A percentile compares a stretch with the other conserved stretches of the same genome.
Conservation (phyloP, 108 stramenopile genomes). For the Skeletonema tropicum region DNA sequence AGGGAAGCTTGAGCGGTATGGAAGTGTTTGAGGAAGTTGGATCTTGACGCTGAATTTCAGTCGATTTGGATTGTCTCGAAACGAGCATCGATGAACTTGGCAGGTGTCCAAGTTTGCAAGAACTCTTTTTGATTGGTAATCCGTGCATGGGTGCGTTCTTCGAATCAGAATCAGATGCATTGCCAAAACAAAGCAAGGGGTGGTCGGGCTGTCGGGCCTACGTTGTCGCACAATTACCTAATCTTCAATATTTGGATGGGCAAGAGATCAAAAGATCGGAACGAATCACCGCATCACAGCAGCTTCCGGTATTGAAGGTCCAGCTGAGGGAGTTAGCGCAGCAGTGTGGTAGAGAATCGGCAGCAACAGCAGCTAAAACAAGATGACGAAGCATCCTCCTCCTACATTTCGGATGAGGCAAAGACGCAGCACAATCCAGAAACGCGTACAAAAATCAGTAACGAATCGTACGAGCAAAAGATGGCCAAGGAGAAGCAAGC, state of each 20-base stretch:
- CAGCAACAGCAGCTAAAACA: constrained; percentile 12
- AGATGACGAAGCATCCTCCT: not conserved
- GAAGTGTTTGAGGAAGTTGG: constrained; percentile 91
- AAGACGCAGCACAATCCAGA: constrained; percentile 76
- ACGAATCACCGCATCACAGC: constrained; percentile 64
- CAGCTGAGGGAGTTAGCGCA: constrained; percentile 44
- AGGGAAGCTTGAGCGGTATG: constrained; percentile 26
- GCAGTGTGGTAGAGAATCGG: not conserved
- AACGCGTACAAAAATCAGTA: constrained; percentile 71
- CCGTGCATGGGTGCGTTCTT: constrained; percentile 59
- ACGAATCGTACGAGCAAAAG: constrained; percentile 86
- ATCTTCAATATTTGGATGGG: constrained; percentile 77
- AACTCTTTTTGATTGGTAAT: constrained; percentile 88
- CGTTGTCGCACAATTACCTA: constrained; percentile 71
- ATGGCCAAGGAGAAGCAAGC: constrained; percentile 72
- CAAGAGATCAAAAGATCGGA: constrained; percentile 71
- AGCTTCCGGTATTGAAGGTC: constrained; percentile 54
- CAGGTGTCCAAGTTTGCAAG: constrained; percentile 51
- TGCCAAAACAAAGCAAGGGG: constrained; percentile 9
- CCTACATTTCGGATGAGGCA: constrained; percentile 46
- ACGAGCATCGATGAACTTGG: constrained; percentile 59
- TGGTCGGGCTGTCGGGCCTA: constrained; percentile 67
- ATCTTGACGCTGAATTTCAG: constrained; percentile 90
- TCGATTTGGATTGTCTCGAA: constrained; percentile 77
- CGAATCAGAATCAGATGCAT: too few species aligned